phyloP scores from a whole-genome alignment of 495 filamentous ascomycete genomes.

The Bacidia rubella region DNA sequence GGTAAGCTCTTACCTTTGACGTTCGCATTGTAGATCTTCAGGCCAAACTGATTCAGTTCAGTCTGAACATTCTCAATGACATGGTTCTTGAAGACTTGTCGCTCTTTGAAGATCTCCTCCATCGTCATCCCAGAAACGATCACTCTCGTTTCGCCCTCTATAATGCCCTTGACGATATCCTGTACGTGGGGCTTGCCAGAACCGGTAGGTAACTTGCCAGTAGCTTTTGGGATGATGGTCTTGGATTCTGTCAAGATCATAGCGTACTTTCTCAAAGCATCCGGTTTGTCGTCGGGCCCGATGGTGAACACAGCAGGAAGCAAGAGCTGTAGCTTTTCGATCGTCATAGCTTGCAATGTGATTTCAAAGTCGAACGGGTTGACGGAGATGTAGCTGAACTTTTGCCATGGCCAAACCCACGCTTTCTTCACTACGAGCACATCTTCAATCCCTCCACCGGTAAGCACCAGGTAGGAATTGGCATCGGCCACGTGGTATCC shows the following conservation, averaged over 20 bases:
- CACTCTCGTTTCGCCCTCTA: constrained; percentile 71
- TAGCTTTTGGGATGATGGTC: constrained; percentile 18
- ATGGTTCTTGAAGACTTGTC: constrained; percentile 64
- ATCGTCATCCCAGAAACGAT: constrained; percentile 71
- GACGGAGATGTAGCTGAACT: constrained; percentile 40
- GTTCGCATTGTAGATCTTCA: constrained; percentile 63
- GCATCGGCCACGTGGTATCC: constrained; percentile 26
- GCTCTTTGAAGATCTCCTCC: constrained; percentile 74
- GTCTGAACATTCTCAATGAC: constrained; percentile 66
- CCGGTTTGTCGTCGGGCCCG: constrained; percentile 53
- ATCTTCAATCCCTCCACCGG: constrained; percentile 56
- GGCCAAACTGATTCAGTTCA: constrained; percentile 60
- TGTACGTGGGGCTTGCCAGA: constrained; percentile 53
- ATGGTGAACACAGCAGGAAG: constrained; percentile 64
- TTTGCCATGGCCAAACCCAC: constrained; percentile 52
- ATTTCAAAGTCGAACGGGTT: constrained; percentile 67
- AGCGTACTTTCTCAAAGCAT: constrained; percentile 62
- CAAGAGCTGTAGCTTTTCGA: constrained; percentile 29
- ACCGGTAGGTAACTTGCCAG: too few relatives aligned
- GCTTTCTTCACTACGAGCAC: constrained; percentile 63
- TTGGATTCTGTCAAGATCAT: constrained; percentile 53
- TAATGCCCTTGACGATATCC: constrained; percentile 78
- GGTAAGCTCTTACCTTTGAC: too few relatives aligned
- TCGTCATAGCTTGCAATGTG: constrained; percentile 64
- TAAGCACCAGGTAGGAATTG: constrained; percentile 63